Evolutionary conservation across 176 grass and related monocot genomes (phyloP), one percentile per base, ranked within the genome.

Genomic region (Hordeum vulgare): DNA sequence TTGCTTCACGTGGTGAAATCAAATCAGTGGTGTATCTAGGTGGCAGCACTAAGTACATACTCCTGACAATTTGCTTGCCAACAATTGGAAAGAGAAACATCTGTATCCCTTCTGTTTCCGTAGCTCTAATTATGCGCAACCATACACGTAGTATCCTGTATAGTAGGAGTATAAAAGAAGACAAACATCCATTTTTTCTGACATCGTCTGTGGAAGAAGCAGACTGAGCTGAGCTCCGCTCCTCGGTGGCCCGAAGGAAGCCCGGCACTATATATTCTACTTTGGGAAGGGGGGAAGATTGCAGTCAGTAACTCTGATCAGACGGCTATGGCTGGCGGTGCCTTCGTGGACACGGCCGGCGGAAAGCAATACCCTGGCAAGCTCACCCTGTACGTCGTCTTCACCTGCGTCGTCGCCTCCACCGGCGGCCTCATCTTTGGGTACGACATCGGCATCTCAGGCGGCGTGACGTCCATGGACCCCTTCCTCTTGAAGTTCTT

Each of bases 341-440:
- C 76, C n/a, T 61, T 92, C 42, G 76, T 92, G 53, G 83, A 79
- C 81, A 24, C 65, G 14, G 90, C 90, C 7, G 83, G 31, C 17
- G 75, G 21, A 0, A 95, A 88, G 80, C 90, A 90, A 12, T 95
- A 95, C 83, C 90, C 93, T 57, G 93, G 93, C 37, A 90, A 88
- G 31, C 84, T 95, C 68, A 95, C 93, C 61, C 76, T 88, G 64
- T 95, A 88, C 74, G 93, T 95, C 62, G 87, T 95, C 83, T 44
- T 95, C 37, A 79, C 85, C 68, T 95, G 93, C 81, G 44, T 95
- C 62, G 90, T 95, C 57, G 93, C 93, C n/a, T 90, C 93, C 45
- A 92, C 90, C 58, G 93, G 93, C 57, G 93, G 93, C 15, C 90
- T 95, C 85, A 95, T 95, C 77, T 95, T 95, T 63, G 93, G 93